Base-by-base conservation (phyloP, 2,329 filamentous ascomycete genomes). In the Colletotrichum graminicola region DNA sequence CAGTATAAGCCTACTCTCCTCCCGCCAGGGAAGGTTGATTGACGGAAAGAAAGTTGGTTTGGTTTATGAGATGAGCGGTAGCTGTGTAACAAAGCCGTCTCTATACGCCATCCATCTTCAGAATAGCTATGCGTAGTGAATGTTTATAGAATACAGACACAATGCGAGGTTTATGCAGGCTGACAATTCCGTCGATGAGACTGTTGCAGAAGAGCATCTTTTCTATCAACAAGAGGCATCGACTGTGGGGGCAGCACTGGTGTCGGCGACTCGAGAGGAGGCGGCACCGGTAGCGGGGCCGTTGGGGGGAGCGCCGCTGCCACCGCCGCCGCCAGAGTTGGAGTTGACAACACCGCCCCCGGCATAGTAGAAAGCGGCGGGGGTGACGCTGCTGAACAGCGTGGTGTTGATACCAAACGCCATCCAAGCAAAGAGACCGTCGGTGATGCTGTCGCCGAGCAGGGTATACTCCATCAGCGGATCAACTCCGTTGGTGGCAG, bases 401-500 rank as follows among this genome's bases (percentile, higher is more conserved):
- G 73, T 78, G 11, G 77, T 70, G 75, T 87, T 84, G 57, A 89
- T 82, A 6, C 84, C 87, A 52, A 89, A 79, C 4, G 82, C 82
- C 70, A 89, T 84, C 86, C 87, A 90, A 10, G 82, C 84, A 63
- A 90, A 80, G 41, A 89, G 75, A 47, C 88, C 88, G 62, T 89
- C 86, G 5, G 78, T 73, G 14, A 87, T 76, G 43, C 80, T 78
- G 54, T 90, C 84, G 10, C 89, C 88, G 2, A 91, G 82, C 18
- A 86, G 81, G 16, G 87, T 83, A 74, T 89, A 90, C 76, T 90
- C 84, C 71, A 89, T 80, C 75, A 90, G 83, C 0, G 89, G 90
- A 75, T 90, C 87, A 70, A 86, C 87, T 47, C 84, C 83, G 10
- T 82, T 83, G 59, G 84, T 84, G 36, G 77, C 74, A 34, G 85